Evolutionary conservation across 2,329 filamentous ascomycete genomes (phyloP).

Genomic region (Aureobasidium uvarum): DNA sequence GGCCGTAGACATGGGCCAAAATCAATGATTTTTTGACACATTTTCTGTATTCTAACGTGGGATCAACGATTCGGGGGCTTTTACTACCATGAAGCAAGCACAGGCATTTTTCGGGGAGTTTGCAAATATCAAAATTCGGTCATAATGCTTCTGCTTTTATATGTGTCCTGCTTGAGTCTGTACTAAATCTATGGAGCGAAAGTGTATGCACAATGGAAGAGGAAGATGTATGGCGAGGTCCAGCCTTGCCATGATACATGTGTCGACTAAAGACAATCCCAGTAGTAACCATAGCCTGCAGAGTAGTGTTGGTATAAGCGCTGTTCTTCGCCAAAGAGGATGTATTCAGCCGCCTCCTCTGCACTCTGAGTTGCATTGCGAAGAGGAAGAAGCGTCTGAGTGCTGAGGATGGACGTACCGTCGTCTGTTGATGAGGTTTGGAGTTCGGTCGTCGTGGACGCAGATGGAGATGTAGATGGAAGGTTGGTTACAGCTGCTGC

Average conservation of each 20-base stretch:
- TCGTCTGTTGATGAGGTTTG: neutral
- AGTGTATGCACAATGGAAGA: neutral
- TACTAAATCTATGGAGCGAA: neutral
- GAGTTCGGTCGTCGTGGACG: neutral
- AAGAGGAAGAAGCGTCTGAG: neutral
- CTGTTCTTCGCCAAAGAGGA: neutral
- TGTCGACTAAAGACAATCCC: neutral
- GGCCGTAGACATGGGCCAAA: neutral
- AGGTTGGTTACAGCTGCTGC: neutral
- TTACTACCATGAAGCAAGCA: constrained; percentile 9
- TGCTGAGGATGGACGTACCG: neutral
- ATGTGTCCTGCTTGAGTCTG: neutral
- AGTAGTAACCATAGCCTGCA: constrained; percentile 14
- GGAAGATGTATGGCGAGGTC: neutral
- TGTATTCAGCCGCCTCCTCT: neutral
- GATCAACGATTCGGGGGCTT: constrained; percentile 13
- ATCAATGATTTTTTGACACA: constrained; percentile 15
- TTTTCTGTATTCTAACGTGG: constrained; percentile 24
- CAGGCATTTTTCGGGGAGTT: constrained; percentile 23
- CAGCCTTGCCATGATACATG: neutral
- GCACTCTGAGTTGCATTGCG: neutral
- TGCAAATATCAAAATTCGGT: constrained; percentile 14
- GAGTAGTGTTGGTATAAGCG: constrained; percentile 1
- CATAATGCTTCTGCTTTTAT: neutral
- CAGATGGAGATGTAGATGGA: neutral